Percentiles rank a stretch among this genome's conserved stretches.
These are phyloP conservation scores for Candida sp. DNA, from an alignment of 1,139 yeast genomes.

Conservation along the genomic window DNA sequence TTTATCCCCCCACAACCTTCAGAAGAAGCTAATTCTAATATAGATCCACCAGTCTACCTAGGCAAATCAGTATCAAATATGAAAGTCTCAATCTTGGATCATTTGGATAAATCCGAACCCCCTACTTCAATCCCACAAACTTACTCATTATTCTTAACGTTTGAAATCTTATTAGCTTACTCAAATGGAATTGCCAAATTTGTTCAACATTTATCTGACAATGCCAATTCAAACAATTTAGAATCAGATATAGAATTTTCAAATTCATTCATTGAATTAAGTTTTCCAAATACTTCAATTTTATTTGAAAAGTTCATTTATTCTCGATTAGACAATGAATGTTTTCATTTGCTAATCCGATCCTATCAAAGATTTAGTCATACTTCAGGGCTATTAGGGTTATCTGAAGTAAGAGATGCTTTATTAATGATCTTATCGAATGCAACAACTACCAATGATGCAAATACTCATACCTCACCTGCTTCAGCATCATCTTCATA, in stretches of 20 bases:
- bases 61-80: slow-evolving; percentile 28
- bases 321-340: slow-evolving; percentile 64
- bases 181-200: slow-evolving; percentile 68
- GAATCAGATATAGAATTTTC: slow-evolving; percentile 37
- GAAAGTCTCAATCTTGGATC: slow-evolving; percentile 62
- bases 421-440: slow-evolving; percentile 56
- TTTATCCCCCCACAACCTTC: slow-evolving; percentile 6
- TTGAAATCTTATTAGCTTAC: slow-evolving; percentile 50
- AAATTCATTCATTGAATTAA: slow-evolving; percentile 35
- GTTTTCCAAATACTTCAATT: slow-evolving; percentile 45
- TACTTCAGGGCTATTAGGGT: slow-evolving; percentile 71
- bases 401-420: slow-evolving; percentile 54
- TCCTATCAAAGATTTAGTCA: slow-evolving; percentile 80
- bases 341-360: slow-evolving; percentile 60
- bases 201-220: slow-evolving; percentile 40
- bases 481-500: slow-evolving; percentile 8
- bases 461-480: slow-evolving; percentile 12
- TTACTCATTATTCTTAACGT: slow-evolving; percentile 59
- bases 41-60: slow-evolving; percentile 12
- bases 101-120: slow-evolving; percentile 74
- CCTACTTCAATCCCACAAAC: slow-evolving; percentile 58
- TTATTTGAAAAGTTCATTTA: slow-evolving; percentile 54
- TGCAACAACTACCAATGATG: slow-evolving; percentile 44
- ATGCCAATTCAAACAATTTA: slow-evolving; percentile 15
- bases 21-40: not conserved